Percentiles rank a stretch among this genome's conserved stretches.
phyloP scores from a whole-genome alignment of 192 early-diverging fungal genomes.

The Coemansia sp. region DNA sequence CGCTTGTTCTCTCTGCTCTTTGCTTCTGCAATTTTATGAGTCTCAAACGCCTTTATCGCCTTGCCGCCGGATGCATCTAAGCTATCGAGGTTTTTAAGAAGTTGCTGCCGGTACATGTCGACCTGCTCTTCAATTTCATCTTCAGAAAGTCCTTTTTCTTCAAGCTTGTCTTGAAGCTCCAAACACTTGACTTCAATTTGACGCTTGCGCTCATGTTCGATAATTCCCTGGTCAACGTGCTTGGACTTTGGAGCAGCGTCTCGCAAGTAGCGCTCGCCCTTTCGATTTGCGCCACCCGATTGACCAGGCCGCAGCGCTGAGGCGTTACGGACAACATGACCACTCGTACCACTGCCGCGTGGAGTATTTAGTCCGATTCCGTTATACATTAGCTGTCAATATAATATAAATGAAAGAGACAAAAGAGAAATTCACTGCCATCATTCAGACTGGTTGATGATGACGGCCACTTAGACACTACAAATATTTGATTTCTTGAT shows the following conservation, averaged over 20 bases:
- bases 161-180: slow-evolving; percentile 74
- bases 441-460: no score
- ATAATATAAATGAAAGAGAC: not conserved
- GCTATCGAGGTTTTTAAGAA: slow-evolving; percentile 56
- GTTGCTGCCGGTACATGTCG: slow-evolving; percentile 54
- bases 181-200: slow-evolving; percentile 86
- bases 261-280: slow-evolving; percentile 12
- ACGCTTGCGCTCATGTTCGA: slow-evolving; percentile 84
- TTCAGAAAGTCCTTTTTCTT: slow-evolving; percentile 66
- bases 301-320: slow-evolving; percentile 68
- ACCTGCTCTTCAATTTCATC: slow-evolving; percentile 69
- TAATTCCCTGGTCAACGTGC: slow-evolving; percentile 55
- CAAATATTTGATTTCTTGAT: not conserved
- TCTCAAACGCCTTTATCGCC: slow-evolving; percentile 58
- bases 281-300: slow-evolving; percentile 36
- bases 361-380: slow-evolving; percentile 77
- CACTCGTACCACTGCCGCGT: slow-evolving; percentile 91
- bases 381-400: slow-evolving; percentile 62
- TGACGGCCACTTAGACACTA: not conserved
- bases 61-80: slow-evolving; percentile 11
- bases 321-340: slow-evolving; percentile 90
- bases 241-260: slow-evolving; percentile 44
- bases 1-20: slow-evolving; percentile 66
- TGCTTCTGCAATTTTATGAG: slow-evolving; percentile 67
- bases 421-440: no score